phyloP scores from a whole-genome alignment of 257 asterid species.

The Fraxinus cuspidata region DNA sequence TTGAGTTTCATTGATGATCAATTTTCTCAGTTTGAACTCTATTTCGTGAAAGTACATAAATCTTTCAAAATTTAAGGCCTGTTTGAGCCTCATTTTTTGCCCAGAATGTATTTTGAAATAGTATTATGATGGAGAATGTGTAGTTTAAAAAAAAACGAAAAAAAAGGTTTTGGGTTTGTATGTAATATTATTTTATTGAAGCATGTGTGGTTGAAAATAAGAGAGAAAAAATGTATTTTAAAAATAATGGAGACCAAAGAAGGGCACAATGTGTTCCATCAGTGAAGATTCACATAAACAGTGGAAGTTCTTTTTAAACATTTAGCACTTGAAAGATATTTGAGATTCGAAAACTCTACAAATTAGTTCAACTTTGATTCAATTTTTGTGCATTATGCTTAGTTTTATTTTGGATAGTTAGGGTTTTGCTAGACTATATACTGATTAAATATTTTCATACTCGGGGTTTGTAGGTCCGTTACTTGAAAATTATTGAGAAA shows the following conservation, averaged over 20 bases:
- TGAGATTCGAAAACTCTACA: not conserved
- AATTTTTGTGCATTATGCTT: not conserved
- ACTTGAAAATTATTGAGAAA: constrained; percentile 86
- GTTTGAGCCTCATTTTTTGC: no score
- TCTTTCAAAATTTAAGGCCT: not conserved
- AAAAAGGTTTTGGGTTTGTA: no score
- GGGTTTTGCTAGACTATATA: not conserved
- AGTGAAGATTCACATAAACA: not conserved
- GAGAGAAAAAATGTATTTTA: no score
- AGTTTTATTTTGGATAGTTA: not conserved
- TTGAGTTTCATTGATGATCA: not conserved
- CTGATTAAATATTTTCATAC: constrained; percentile 4
- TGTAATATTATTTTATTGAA: no score
- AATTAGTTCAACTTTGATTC: not conserved
- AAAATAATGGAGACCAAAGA: no score
- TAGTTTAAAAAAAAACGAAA: no score
- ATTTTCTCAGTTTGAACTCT: not conserved
- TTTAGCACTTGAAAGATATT: not conserved
- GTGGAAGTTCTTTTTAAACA: not conserved
- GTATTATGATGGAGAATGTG: no score
- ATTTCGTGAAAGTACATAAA: not conserved
- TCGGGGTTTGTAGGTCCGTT: constrained; percentile 57
- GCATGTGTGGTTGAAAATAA: no score
- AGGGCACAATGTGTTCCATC: not conserved
- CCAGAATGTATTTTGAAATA: no score